Evolutionary conservation across 257 asterid species (phyloP).

Genomic region (Petrea volubilis): DNA sequence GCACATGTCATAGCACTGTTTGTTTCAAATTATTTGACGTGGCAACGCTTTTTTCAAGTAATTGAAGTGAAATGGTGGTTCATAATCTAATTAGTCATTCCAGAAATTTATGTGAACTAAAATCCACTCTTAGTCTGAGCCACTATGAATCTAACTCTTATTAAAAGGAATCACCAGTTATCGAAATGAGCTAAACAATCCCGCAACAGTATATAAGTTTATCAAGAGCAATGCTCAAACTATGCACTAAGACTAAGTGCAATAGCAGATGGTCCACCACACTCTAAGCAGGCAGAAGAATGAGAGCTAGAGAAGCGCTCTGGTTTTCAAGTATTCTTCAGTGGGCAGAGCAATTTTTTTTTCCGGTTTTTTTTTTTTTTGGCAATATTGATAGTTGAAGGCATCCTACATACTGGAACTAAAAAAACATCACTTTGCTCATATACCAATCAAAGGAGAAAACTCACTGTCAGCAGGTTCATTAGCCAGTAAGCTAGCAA

Average conservation of each 20-base stretch:
- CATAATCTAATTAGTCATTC: not conserved
- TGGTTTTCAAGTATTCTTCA: not conserved
- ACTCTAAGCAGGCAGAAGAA: conserved; percentile 4
- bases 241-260: not conserved
- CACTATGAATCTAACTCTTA: not conserved
- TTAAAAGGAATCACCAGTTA: not conserved
- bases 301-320: conserved; percentile 3
- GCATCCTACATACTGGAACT: not conserved
- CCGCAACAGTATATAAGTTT: not conserved
- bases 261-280: not conserved
- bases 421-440: not conserved
- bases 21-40: not conserved
- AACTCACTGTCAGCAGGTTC: conserved; percentile 82
- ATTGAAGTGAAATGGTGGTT: not conserved
- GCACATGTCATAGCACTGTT: not conserved
- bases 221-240: not conserved
- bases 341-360: conserved; percentile 8
- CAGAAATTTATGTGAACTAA: not conserved
- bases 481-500: conserved; percentile 84
- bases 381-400: not conserved
- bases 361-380: too few relatives aligned
- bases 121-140: not conserved
- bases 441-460: not conserved
- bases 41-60: not conserved
- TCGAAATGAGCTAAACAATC: not conserved